phyloP scores from a whole-genome alignment of 768 basidiomycete genomes.

The Lentinula detonsa region DNA sequence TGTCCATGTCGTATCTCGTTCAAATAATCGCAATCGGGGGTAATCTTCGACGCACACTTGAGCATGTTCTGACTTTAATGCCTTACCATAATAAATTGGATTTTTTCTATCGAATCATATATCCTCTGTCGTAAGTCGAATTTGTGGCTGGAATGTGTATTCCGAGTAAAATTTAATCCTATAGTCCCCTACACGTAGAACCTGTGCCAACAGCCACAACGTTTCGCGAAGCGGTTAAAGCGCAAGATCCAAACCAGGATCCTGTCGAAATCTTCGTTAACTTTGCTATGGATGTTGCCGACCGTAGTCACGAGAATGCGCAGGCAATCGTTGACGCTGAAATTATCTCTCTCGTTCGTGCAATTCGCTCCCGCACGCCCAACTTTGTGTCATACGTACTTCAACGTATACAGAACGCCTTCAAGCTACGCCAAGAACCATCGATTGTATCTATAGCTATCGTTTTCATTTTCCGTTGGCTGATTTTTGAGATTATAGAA shows the following conservation, averaged over 20 bases:
- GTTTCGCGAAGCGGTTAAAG: constrained; percentile 4
- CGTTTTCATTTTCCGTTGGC: neutral
- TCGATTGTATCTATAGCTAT: neutral
- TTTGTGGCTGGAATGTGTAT: neutral
- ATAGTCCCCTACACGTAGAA: constrained; percentile 1
- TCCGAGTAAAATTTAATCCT: neutral
- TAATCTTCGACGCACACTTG: neutral
- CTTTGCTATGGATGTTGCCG: constrained; percentile 9
- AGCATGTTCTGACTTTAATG: constrained; percentile 2
- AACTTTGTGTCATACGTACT: neutral
- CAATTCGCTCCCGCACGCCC: neutral
- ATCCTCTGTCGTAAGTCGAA: constrained; percentile 8
- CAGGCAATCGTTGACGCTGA: constrained; percentile 6
- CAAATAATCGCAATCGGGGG: constrained; percentile 9
- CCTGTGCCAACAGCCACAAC: constrained; percentile 4
- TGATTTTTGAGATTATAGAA: neutral
- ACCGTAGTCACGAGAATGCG: constrained; percentile 5
- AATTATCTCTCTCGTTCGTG: neutral
- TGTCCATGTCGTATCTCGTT: constrained; percentile 1
- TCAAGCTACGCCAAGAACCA: neutral
- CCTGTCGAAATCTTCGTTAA: constrained; percentile 6
- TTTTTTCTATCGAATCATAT: constrained; percentile 11
- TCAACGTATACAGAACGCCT: neutral
- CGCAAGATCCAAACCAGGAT: neutral
- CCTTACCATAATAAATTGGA: constrained; percentile 9